These are phyloP conservation scores for Alternaria metachromatica DNA, from an alignment of 2,329 filamentous ascomycete species.

Conservation along the genomic window DNA sequence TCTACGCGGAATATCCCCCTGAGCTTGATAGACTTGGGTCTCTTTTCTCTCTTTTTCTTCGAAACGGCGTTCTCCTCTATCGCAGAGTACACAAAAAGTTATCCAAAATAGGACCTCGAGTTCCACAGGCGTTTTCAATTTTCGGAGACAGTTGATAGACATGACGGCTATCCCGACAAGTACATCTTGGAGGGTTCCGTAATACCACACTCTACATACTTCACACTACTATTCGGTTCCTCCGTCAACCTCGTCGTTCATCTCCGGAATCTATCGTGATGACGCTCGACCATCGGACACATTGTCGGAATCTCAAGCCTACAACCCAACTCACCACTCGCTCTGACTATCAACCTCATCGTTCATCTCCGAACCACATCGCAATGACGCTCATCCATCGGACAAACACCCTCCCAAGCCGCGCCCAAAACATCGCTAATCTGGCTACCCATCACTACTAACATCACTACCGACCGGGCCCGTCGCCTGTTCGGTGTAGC, in stretches of 20 bases:
- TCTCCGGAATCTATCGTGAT: neutral
- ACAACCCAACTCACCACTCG: neutral
- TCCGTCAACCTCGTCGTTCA: neutral
- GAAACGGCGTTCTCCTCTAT: conserved; percentile 28
- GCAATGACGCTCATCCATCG: neutral
- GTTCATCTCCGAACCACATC: neutral
- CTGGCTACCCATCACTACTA: neutral
- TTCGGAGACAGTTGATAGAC: conserved; percentile 20
- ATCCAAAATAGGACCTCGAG: conserved; percentile 6
- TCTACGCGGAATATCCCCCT: conserved; percentile 30
- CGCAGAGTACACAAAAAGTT: conserved; percentile 33
- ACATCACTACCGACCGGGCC: neutral
- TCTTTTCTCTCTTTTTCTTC: neutral
- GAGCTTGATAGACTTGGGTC: conserved; percentile 28
- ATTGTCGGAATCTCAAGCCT: no score
- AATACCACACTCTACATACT: conserved; percentile 24
- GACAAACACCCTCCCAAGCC: neutral
- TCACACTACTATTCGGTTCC: neutral
- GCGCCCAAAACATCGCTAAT: neutral
- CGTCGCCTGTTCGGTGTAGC: neutral
- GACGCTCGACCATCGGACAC: neutral
- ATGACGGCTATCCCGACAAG: neutral
- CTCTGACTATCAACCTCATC: neutral
- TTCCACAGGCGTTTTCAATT: neutral
- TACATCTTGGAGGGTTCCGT: conserved; percentile 3